phyloP scores from a whole-genome alignment of 1,284 basidiomycete genomes.

The Sphaerobolus stellatus region DNA sequence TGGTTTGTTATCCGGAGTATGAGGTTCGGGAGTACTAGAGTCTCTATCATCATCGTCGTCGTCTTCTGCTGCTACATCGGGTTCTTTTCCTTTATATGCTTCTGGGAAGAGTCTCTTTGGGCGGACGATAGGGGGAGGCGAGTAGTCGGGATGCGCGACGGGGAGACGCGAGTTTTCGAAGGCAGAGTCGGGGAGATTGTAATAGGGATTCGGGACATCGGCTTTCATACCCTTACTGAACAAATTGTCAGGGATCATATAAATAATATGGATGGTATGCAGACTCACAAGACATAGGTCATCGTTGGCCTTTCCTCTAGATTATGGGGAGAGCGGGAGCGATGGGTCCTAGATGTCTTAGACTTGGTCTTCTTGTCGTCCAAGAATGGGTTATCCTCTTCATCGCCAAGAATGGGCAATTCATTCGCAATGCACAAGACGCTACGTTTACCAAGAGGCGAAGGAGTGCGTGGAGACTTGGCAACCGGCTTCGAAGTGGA shows the following conservation, averaged over 20 bases:
- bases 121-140: slow-evolving; percentile 20
- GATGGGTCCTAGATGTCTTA: not conserved
- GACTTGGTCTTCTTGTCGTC: not conserved
- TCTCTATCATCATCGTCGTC: slow-evolving; percentile 8
- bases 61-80: slow-evolving; percentile 5
- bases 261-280: not conserved
- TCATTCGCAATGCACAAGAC: not conserved
- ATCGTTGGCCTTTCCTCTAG: not conserved
- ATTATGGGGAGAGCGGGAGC: too few species aligned
- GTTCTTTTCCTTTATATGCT: slow-evolving; percentile 6
- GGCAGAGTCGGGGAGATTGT: slow-evolving; percentile 19
- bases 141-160: slow-evolving; percentile 23
- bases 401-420: not conserved
- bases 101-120: slow-evolving; percentile 21
- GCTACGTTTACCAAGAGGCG: not conserved
- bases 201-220: slow-evolving; percentile 22
- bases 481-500: not conserved
- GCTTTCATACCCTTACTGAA: slow-evolving; percentile 21
- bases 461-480: not conserved
- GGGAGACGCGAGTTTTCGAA: slow-evolving; percentile 20
- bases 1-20: slow-evolving; percentile 9
- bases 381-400: not conserved
- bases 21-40: not conserved
- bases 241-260: too few species aligned
- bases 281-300: not conserved